phyloP scores from a whole-genome alignment of 164 flowering plant species.

The Amborella trichopoda region DNA sequence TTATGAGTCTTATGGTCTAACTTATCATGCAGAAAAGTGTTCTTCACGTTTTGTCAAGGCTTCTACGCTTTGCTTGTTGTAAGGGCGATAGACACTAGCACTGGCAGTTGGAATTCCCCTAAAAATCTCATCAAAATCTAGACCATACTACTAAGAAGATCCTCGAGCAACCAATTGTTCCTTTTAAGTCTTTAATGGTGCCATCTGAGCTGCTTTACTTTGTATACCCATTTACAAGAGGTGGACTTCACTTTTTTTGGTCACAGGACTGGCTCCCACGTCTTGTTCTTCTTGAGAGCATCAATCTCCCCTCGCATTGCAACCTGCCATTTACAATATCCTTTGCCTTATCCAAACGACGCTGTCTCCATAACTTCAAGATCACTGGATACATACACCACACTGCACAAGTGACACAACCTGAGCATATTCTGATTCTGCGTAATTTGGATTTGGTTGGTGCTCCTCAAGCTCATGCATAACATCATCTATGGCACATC shows the following conservation, averaged over 20 bases:
- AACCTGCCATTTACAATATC: background rate
- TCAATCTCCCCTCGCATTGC: background rate
- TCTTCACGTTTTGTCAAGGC: no score
- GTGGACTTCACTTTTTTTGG: background rate
- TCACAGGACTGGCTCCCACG: background rate
- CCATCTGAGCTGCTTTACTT: background rate
- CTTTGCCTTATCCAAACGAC: background rate
- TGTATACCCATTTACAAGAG: conserved; percentile 2
- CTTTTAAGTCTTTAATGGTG: background rate
- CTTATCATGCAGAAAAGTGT: no score
- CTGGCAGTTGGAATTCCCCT: no score
- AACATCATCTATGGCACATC: no score
- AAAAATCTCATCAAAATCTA: no score
- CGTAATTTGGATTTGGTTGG: no score
- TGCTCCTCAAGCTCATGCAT: no score
- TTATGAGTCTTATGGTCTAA: no score
- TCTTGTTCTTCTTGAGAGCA: background rate
- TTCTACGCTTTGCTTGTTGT: no score
- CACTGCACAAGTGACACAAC: no score
- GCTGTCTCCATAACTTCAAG: background rate
- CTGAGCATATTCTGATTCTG: no score
- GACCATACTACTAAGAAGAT: background rate
- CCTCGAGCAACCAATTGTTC: background rate
- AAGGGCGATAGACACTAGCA: no score
- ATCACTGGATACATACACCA: background rate